Conservation (phyloP, 148 eudicot genomes). For the Dysphania ambrosioides region DNA sequence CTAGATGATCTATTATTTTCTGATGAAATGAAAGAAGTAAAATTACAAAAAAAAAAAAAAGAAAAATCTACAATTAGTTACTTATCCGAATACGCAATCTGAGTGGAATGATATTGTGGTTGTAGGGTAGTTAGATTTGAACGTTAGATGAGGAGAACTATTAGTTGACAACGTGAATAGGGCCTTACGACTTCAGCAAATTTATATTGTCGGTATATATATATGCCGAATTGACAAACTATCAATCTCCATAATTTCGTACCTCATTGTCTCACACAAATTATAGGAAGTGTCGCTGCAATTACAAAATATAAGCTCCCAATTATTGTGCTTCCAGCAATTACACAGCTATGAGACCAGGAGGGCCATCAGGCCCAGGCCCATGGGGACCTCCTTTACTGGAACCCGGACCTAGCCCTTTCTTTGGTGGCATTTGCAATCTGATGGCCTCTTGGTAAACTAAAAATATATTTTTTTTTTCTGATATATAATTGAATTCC, state of each 20-base stretch:
- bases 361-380: slow-evolving; percentile 17
- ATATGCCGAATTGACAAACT: not conserved
- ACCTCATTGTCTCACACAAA: no score
- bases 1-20: no score
- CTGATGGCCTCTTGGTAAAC: slow-evolving; percentile 13
- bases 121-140: not conserved
- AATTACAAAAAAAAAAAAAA: no score
- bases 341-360: slow-evolving; percentile 16
- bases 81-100: no score
- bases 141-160: not conserved
- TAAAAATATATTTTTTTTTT: not conserved
- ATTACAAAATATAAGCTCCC: not conserved
- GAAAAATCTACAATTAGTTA: no score
- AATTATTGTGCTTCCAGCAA: not conserved
- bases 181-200: not conserved
- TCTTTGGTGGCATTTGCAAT: slow-evolving; percentile 16
- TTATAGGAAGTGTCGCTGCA: not conserved
- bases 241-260: not conserved
- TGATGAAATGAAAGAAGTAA: no score
- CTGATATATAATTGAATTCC: not conserved
- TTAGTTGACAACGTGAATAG: not conserved
- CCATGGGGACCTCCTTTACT: slow-evolving; percentile 19
- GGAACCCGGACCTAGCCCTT: slow-evolving; percentile 6
- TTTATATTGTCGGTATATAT: no score
- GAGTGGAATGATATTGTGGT: no score